Conservation (phyloP, 73 alveolate species). For the Paramecium octaurelia region DNA sequence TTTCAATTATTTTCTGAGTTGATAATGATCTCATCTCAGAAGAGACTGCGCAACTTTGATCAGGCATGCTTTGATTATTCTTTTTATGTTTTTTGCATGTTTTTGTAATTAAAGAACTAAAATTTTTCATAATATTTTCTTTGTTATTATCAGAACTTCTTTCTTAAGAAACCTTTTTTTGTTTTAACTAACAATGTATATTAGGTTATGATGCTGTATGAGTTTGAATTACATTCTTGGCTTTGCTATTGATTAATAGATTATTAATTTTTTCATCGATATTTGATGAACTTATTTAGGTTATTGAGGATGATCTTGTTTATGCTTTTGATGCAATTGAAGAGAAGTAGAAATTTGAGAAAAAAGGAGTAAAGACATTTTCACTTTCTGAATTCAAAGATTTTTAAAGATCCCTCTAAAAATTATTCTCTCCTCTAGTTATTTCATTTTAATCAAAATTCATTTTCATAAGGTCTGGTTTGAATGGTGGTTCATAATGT, state of each 20-base stretch:
- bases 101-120: not conserved
- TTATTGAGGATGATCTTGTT: constrained; percentile 12
- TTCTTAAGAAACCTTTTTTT: not conserved
- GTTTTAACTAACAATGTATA: not conserved
- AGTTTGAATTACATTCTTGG: not conserved
- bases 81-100: not conserved
- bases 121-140: constrained; percentile 33
- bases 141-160: not conserved
- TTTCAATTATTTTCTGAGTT: not conserved
- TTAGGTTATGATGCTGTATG: not conserved
- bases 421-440: constrained; percentile 25
- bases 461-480: constrained; percentile 48
- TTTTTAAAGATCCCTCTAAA: not conserved
- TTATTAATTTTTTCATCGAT: not conserved
- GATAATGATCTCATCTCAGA: not conserved
- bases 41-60: not conserved
- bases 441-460: constrained; percentile 55
- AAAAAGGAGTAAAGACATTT: not conserved
- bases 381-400: not conserved
- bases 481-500: constrained; percentile 52
- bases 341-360: not conserved
- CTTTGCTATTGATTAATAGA: not conserved
- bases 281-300: not conserved
- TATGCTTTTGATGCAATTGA: not conserved
- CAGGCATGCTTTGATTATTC: constrained; percentile 33